Evolutionary conservation across 225 moss, liverwort and hornwort genomes (phyloP), one percentile per base, ranked within the genome.

Genomic region (Physcomitrellopsis africana): DNA sequence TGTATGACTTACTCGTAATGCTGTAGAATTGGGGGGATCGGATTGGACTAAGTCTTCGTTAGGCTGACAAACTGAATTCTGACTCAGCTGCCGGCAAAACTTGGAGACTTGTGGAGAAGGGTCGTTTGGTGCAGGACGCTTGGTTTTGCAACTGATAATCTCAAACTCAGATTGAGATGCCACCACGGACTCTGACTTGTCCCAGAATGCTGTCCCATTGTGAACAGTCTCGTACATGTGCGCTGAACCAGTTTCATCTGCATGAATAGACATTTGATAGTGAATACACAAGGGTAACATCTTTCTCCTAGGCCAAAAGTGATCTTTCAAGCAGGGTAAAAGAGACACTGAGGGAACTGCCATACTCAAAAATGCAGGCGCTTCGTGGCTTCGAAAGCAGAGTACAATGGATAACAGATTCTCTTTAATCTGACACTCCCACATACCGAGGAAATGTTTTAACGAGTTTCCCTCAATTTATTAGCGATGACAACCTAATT

Each of bases 71-170:
- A 51, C 14, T 59, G 41, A 60, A 42, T 51, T 52, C 18, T 66
- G 72, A 14, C 15, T 49, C 3, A 49, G 12, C 49, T 49, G 49
- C 66, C 66, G 58, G 23, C 37, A 60, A 27, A 65, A 59, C 66
- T 78, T 78, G 59, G 72, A 51, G 24, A 43, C 51, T 15, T 51
- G 78, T 7, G 72, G 51, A 10, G 59, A 72, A 44, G 66, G 41
- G 15, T 78, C 60, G 18, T 22, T 51, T 42, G 67, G 24, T 1
- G 72, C 72, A 5, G 67, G 67, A 4, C 79, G 79, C 73, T 79
- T 67, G 27, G 72, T 44, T 60, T 60, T 67, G 44, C 15, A 72
- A 23, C 57, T 78, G 23, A 41, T 47, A 49, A 72, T 47, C 57
- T 60, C 44, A n/a, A 73, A 27, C 7, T 52, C 65, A 6, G 58